Evolutionary conservation across 768 basidiomycete species (phyloP), one percentile per base, ranked within the genome.

Genomic region (Russula olivacea): DNA sequence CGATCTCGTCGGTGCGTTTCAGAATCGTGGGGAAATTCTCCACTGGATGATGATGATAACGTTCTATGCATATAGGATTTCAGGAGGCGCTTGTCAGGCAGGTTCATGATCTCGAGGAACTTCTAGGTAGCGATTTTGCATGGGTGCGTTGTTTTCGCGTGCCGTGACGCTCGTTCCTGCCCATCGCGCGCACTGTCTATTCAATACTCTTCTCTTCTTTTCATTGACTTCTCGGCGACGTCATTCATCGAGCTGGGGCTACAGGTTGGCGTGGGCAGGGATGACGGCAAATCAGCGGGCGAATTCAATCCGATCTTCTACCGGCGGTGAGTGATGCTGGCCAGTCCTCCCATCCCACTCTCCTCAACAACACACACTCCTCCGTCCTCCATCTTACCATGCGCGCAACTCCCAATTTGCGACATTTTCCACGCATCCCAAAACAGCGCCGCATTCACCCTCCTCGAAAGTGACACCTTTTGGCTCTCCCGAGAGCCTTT

Each of bases 291-390:
- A 9, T 61, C 73, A 17, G 77, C 75, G 1, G 85, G 86, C 36
- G 86, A 87, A 70, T 86, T 83, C 70, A 78, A 78, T 66, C 83
- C 85, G 0, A 80, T 87, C 62, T 87, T 85, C 70, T 87, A 77
- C 74, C 79, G 82, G 63, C 79, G 45, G 62, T 63, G 38, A 74
- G 78, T 78, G 25, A 47, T 34, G 36, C 14, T 17, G 32, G 30
- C 52, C 50, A 53, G 28, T 30, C 10, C 25, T 32, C 49, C 53
- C 40, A 23, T 43, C 60, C 10, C 12, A 25, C 11, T 3, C 19
- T 45, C 36, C 61, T 11, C 30, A 36, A 34, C 41, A 60, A 50
- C 59, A 43, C 38, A 34, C 50, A 53, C 43, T 19, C 54, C 5
- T 11, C 32, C 32, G 32, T 10, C 36, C 55, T 19, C 15, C 23